phyloP scores from a whole-genome alignment of 805 yeast genomes.

The Metschnikowia corniflorae region DNA sequence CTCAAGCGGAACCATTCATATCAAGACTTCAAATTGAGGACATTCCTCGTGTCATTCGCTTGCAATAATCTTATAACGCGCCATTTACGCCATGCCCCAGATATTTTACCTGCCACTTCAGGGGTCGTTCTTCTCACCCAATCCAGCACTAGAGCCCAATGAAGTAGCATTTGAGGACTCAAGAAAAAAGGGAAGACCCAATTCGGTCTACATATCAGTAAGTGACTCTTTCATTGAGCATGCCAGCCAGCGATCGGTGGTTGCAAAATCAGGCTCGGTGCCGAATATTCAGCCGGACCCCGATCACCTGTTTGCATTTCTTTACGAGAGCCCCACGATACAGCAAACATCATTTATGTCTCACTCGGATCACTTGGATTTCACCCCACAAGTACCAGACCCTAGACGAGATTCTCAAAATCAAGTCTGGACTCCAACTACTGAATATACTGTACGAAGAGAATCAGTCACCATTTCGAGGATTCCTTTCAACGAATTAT shows the following conservation, averaged over 20 bases:
- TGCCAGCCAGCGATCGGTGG: not conserved
- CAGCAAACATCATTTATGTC: conserved; percentile 1
- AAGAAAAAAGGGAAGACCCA: not conserved
- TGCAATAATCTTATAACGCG: not conserved
- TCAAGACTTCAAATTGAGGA: too few relatives aligned
- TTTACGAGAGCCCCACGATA: conserved; percentile 1
- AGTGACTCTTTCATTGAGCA: not conserved
- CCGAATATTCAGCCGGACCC: not conserved
- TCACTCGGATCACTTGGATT: conserved; percentile 3
- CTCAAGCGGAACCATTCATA: too few relatives aligned
- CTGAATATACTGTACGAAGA: too few relatives aligned
- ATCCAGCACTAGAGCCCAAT: not conserved
- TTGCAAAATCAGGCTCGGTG: conserved; percentile 2
- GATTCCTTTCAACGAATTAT: too few relatives aligned
- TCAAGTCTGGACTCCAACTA: too few relatives aligned
- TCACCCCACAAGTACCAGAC: too few relatives aligned
- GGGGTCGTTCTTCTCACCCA: conserved; percentile 3
- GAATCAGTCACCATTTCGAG: too few relatives aligned
- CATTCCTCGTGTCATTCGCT: conserved; percentile 10
- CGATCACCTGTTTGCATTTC: conserved; percentile 1
- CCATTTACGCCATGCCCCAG: conserved; percentile 2
- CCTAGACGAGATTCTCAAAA: too few relatives aligned
- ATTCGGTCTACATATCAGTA: not conserved
- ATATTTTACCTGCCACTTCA: conserved; percentile 1
- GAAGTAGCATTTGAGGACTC: not conserved